Conservation (phyloP, 192 early-diverging fungal genomes). For the Entrophospora sp. region DNA sequence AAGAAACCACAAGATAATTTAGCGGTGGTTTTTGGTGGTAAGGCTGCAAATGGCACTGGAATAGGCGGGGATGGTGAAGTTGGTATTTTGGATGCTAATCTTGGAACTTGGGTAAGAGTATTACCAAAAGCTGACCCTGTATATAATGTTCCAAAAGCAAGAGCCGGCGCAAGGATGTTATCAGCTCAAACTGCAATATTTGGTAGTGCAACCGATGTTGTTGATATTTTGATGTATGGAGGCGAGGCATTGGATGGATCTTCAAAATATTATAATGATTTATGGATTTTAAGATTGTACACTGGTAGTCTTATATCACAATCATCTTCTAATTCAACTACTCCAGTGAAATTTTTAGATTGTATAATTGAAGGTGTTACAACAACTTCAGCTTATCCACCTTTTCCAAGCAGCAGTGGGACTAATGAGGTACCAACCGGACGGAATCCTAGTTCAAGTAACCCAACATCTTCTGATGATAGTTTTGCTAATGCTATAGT, state of each 20-base stretch:
- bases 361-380: too few species aligned
- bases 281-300: not conserved
- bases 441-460: too few species aligned
- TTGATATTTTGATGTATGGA: conserved; percentile 6
- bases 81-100: conserved; percentile 1
- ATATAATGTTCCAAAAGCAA: not conserved
- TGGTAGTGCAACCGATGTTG: not conserved
- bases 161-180: not conserved
- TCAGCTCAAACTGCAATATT: not conserved
- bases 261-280: not conserved
- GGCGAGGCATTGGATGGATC: conserved; percentile 1
- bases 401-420: too few species aligned
- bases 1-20: not conserved
- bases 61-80: not conserved
- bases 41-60: not conserved
- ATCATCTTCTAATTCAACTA: not conserved
- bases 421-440: too few species aligned
- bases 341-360: not conserved
- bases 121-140: not conserved
- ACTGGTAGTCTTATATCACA: not conserved
- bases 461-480: too few species aligned
- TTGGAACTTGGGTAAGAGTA: conserved; percentile 9
- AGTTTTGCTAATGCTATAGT: not conserved
- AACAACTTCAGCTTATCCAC: too few species aligned
- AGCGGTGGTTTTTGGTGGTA: conserved; percentile 7